These are phyloP conservation scores for Rostrohypoxylon terebratum DNA, from an alignment of 495 filamentous ascomycete species.

Conservation along the genomic window DNA sequence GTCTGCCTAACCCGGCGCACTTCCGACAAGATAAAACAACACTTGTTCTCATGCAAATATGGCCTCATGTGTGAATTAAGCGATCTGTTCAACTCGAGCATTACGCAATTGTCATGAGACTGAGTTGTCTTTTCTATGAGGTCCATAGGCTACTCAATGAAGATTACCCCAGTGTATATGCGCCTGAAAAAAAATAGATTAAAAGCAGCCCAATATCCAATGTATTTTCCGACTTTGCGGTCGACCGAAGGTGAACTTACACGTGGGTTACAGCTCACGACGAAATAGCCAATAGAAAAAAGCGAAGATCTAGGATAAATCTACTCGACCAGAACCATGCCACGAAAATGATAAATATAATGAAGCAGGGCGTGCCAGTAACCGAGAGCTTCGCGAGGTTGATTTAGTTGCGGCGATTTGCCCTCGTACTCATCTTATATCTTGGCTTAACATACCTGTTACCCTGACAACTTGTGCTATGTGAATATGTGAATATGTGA, in stretches of 20 bases:
- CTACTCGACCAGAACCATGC: neutral
- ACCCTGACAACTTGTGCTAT: neutral
- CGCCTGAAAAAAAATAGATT: neutral
- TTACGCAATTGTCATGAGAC: neutral
- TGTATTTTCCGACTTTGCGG: neutral
- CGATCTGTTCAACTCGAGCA: constrained; percentile 4
- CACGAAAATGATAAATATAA: neutral
- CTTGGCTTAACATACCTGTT: neutral
- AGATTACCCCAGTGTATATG: constrained; percentile 2
- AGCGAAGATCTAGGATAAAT: neutral
- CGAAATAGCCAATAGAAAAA: neutral
- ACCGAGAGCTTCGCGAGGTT: neutral
- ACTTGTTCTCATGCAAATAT: constrained; percentile 19
- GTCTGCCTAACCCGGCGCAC: constrained; percentile 30
- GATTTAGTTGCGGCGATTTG: neutral
- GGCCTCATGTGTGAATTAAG: neutral
- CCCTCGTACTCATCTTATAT: neutral
- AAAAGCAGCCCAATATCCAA: constrained; percentile 1
- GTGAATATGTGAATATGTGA: no score
- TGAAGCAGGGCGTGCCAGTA: neutral
- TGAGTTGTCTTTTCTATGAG: neutral
- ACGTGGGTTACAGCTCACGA: neutral
- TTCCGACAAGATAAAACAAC: constrained; percentile 10
- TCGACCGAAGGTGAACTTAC: neutral
- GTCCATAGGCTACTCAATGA: neutral